Evolutionary conservation across 1,139 yeast species (phyloP).

Genomic region (Candida tetrigidarum): DNA sequence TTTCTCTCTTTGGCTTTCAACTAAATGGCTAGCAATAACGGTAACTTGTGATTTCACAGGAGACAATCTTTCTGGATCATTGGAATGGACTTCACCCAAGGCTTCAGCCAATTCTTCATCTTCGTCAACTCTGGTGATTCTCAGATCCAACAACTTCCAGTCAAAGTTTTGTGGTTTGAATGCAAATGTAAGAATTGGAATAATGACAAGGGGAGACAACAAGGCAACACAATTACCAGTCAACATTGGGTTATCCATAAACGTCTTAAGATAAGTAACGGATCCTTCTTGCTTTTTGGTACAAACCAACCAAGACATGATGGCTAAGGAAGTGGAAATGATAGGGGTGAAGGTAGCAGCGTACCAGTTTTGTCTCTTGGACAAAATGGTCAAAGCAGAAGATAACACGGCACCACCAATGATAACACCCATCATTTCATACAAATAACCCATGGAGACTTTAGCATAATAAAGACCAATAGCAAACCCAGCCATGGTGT

Average conservation of each 20-base stretch:
- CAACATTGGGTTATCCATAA: slow-evolving; percentile 80
- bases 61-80: slow-evolving; percentile 40
- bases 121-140: slow-evolving; percentile 67
- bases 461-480: slow-evolving; percentile 83
- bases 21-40: slow-evolving; percentile 49
- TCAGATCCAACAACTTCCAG: slow-evolving; percentile 58
- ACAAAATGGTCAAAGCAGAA: slow-evolving; percentile 69
- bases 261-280: slow-evolving; percentile 66
- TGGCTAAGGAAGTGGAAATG: slow-evolving; percentile 62
- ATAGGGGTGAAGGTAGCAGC: slow-evolving; percentile 68
- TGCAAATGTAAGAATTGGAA: slow-evolving; percentile 66
- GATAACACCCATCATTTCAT: slow-evolving; percentile 85
- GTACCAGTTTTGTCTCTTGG: slow-evolving; percentile 63
- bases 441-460: slow-evolving; percentile 83
- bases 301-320: slow-evolving; percentile 68
- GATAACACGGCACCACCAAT: slow-evolving; percentile 89
- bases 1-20: slow-evolving; percentile 34
- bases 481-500: slow-evolving; percentile 80
- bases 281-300: slow-evolving; percentile 57
- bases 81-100: slow-evolving; percentile 22
- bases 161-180: slow-evolving; percentile 77
- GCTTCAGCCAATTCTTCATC: slow-evolving; percentile 58
- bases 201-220: slow-evolving; percentile 68
- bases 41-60: slow-evolving; percentile 44
- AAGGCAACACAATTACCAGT: slow-evolving; percentile 87